Conservation (phyloP, 331 rosid species). For the Quercus phellos region DNA sequence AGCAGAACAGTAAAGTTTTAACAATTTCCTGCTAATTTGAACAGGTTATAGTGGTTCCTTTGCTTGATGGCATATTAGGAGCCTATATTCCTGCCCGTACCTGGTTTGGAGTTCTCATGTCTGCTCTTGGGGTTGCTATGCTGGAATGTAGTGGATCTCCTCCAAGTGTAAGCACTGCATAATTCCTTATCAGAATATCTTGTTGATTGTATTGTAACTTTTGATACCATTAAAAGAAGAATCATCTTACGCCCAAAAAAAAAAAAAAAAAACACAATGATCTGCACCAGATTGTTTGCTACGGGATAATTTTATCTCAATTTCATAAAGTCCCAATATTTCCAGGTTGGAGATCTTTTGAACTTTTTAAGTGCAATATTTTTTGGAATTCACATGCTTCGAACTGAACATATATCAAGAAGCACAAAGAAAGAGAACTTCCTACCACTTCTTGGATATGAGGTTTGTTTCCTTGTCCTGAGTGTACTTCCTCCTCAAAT, state of each 20-base stretch:
- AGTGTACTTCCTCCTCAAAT: neutral
- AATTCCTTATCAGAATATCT: neutral
- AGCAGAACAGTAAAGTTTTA: slow-evolving; percentile 1
- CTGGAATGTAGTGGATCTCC: slow-evolving; percentile 77
- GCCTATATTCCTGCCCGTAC: slow-evolving; percentile 51
- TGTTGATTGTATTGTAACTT: neutral
- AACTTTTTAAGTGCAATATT: slow-evolving; percentile 62
- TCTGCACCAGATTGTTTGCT: neutral
- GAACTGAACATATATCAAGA: slow-evolving; percentile 71
- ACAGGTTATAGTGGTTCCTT: slow-evolving; percentile 76
- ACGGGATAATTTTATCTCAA: neutral
- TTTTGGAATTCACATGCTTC: slow-evolving; percentile 72
- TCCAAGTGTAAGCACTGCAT: slow-evolving; percentile 43
- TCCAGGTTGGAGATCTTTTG: slow-evolving; percentile 72
- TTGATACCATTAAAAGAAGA: neutral
- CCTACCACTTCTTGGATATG: slow-evolving; percentile 64
- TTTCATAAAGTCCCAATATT: neutral
- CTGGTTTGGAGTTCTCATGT: slow-evolving; percentile 71
- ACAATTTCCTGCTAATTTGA: slow-evolving; percentile 18
- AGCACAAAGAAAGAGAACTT: slow-evolving; percentile 55
- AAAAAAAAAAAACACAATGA: neutral
- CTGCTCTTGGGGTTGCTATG: slow-evolving; percentile 61
- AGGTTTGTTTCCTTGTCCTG: slow-evolving; percentile 35
- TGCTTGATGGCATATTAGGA: slow-evolving; percentile 76
- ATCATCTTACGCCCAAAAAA: neutral